Percentiles rank a stretch among this genome's conserved stretches.
Conservation (phyloP, 1,284 basidiomycete species). For the Kwoniella shivajii region DNA sequence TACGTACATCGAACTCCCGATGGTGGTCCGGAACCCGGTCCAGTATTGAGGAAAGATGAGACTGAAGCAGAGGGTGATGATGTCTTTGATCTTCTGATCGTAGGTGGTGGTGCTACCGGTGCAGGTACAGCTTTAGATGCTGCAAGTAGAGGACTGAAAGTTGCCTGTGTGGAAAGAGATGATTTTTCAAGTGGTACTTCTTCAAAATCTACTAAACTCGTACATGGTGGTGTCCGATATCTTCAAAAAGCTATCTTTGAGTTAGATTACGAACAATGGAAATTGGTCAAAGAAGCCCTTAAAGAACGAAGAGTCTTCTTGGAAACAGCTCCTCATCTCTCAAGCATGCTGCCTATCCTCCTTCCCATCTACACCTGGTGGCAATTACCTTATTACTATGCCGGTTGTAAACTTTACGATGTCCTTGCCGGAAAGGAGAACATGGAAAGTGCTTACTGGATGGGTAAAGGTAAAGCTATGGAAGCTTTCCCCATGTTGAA, state of each 20-base stretch:
- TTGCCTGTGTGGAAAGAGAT: slow-evolving; percentile 89
- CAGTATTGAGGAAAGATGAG: slow-evolving; percentile 35
- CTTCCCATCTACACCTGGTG: slow-evolving; percentile 69
- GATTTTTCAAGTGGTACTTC: slow-evolving; percentile 94
- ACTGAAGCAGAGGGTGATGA: slow-evolving; percentile 55
- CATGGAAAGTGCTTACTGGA: slow-evolving; percentile 93
- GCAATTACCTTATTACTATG: slow-evolving; percentile 96
- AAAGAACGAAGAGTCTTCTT: slow-evolving; percentile 92
- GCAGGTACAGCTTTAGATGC: slow-evolving; percentile 94
- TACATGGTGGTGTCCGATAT: slow-evolving; percentile 96
- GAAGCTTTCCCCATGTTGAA: slow-evolving; percentile 98
- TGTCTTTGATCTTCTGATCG: slow-evolving; percentile 82
- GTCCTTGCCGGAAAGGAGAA: slow-evolving; percentile 92
- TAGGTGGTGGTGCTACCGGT: slow-evolving; percentile 89
- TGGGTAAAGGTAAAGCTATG: slow-evolving; percentile 88
- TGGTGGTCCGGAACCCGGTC: slow-evolving; percentile 39
- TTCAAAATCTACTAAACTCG: slow-evolving; percentile 95
- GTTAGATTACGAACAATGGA: slow-evolving; percentile 95
- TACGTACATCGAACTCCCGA: slow-evolving; percentile 41
- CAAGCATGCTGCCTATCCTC: slow-evolving; percentile 74
- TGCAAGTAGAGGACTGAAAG: slow-evolving; percentile 84
- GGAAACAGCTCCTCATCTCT: slow-evolving; percentile 93
- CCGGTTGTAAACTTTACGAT: slow-evolving; percentile 96
- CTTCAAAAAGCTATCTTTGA: slow-evolving; percentile 95
- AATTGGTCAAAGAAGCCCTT: slow-evolving; percentile 90